Evolutionary conservation across 208 protist species (phyloP).

Genomic region (Trypanosomatidae sp.): DNA sequence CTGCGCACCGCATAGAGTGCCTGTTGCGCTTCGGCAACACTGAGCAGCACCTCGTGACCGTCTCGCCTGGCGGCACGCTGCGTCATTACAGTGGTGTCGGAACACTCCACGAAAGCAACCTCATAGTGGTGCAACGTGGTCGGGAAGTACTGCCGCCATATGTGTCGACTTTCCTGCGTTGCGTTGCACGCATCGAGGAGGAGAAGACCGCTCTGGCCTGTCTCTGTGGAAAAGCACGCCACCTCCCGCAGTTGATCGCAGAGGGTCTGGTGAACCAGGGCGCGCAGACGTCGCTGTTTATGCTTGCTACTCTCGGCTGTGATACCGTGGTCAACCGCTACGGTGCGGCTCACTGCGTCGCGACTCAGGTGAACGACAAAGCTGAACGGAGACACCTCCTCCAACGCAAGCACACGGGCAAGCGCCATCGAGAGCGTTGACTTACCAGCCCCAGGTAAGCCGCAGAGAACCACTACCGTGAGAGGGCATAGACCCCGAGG

Average conservation of each 20-base stretch:
- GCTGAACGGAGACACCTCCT: slow-evolving; percentile 26
- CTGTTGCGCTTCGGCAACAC: slow-evolving; percentile 51
- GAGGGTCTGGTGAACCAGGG: slow-evolving; percentile 38
- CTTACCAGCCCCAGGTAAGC: slow-evolving; percentile 73
- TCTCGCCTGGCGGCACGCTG: slow-evolving; percentile 36
- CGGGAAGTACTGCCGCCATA: slow-evolving; percentile 36
- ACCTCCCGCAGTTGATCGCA: slow-evolving; percentile 24
- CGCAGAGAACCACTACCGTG: slow-evolving; percentile 63
- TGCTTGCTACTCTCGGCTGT: slow-evolving; percentile 62
- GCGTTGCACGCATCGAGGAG: slow-evolving; percentile 85
- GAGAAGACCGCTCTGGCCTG: slow-evolving; percentile 34
- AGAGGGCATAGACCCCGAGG: slow-evolving; percentile 29
- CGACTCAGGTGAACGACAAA: slow-evolving; percentile 57
- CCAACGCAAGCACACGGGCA: slow-evolving; percentile 5
- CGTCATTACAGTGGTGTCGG: slow-evolving; percentile 28
- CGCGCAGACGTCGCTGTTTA: slow-evolving; percentile 54
- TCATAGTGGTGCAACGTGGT: slow-evolving; percentile 24
- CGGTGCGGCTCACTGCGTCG: slow-evolving; percentile 44
- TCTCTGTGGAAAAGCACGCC: slow-evolving; percentile 14
- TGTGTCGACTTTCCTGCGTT: slow-evolving; percentile 34
- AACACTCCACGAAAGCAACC: slow-evolving; percentile 54
- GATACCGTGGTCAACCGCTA: slow-evolving; percentile 37
- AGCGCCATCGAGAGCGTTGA: slow-evolving; percentile 41
- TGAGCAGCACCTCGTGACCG: slow-evolving; percentile 47
- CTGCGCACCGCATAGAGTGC: slow-evolving; percentile 65